Base-by-base conservation (phyloP, 768 basidiomycete species). In the Mycena chlorophos region DNA sequence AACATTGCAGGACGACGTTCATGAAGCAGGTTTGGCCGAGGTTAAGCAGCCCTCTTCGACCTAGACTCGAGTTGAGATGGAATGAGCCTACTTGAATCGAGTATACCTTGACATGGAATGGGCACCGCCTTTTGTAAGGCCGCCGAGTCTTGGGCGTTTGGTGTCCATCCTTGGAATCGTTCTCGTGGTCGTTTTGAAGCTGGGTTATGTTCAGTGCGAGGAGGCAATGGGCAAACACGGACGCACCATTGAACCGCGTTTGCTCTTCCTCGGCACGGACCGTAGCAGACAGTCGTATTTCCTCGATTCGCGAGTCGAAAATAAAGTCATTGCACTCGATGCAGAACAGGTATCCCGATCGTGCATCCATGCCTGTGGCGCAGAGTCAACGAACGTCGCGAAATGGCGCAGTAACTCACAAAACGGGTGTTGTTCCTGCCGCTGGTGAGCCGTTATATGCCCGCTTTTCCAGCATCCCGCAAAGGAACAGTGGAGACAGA, bases 1-100 rank as follows among this genome's bases (percentile, higher is more conserved):
- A 87, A 13, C 83, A 84, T 69, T 98, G 96, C 12, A 98, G 79
- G 20, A 97, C 85, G 49, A 88, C 93, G 60, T 93, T 96, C 63
- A 98, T 79, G 73, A 94, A 98, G 66, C 96, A 98, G 0, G 94
- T 98, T 68, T 94, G 88, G 1, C 93, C 92, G 0, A 96, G 82
- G 69, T 96, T 95, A 39, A 93, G 73, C 3, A 96, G 76, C 0
- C 94, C 93, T 54, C 90, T 79, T n/a, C 90, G 84, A 49, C 86
- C 91, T 91, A 40, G 10, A 29, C 40, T 8, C 26, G 12, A 25
- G 10, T 27, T 23, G 6, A 22, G 50, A 10, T 59, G 23, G 34
- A 10, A 34, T 45, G 19, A 25, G 50, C 23, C 55, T 28, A 28
- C 25, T 48, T 5, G 19, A 5, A 28, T 42, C 40, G 20, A 14